Evolutionary conservation across 1,139 yeast species (phyloP), one percentile per base, ranked within the genome.

Genomic region (Lodderomyces orthopsilosis): DNA sequence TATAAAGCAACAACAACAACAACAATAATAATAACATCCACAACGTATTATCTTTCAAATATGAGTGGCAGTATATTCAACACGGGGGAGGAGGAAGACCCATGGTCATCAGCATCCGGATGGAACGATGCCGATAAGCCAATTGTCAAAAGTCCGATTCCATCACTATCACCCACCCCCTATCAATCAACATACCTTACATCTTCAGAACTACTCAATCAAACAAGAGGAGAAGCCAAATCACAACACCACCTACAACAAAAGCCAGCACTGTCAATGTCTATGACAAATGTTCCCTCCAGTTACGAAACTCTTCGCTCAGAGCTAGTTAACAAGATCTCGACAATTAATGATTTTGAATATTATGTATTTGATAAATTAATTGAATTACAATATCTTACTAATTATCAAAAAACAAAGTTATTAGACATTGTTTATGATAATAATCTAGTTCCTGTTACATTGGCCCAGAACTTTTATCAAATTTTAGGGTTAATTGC

Each of bases 401-500:
- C 66, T n/a, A 52, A 53, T 32, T 62, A 54, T 48, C 77, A 71
- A 52, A 59, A 62, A 28, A 51, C 68, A 10, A 59, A 62, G 39
- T 55, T 73, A 22, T 50, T 70, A 40, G 71, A 71, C 50, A 56
- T 59, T 22, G 52, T 69, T 18, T 69, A 68, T 48, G 76, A 71
- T 47, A 68, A 71, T 45, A 55, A 61, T 45, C 52, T 72, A 42
- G 49, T 65, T 42, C 73, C 74, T 2, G 62, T 69, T 1, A 50
- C 64, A 4, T 50, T 53, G 18, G 56, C 61, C 13, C 51, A 54
- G 33, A 66, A 66, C 43, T 66, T 72, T 42, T 59, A 56, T 41
- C 69, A 67, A 47, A 57, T 66, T 27, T 51, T 70, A 35, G 78
- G 77, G 5, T 59, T 73, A 41, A 53, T 72, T 23, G 67, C 73